Percentiles rank a stretch among this genome's conserved stretches.
Evolutionary conservation across 192 early-diverging fungal species (phyloP).

Genomic region (Rhizophagus clarus): DNA sequence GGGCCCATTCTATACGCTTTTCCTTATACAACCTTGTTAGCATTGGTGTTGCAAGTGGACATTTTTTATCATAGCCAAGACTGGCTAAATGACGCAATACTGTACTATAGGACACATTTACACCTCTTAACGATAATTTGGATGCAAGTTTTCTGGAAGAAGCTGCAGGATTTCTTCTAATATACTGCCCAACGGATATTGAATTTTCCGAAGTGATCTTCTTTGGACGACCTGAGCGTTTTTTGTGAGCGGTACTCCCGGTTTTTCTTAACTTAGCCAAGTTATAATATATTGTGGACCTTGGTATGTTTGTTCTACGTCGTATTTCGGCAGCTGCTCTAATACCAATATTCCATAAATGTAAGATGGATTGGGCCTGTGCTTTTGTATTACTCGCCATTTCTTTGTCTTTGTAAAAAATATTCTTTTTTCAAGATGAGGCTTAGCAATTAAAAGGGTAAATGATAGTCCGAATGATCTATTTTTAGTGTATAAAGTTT

Average conservation of each 20-base stretch:
- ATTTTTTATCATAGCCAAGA: too few species aligned
- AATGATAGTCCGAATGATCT: too few species aligned
- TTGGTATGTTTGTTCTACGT: constrained; percentile 9
- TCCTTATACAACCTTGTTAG: neutral
- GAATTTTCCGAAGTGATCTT: neutral
- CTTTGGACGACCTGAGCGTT: constrained; percentile 14
- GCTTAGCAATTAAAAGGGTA: too few species aligned
- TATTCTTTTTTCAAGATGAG: too few species aligned
- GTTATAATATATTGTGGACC: constrained; percentile 21
- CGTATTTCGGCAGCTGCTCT: neutral
- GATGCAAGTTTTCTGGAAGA: neutral
- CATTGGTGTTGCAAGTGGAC: neutral
- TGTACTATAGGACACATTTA: constrained; percentile 14
- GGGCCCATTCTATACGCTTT: constrained; percentile 8
- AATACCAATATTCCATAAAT: neutral
- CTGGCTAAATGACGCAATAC: neutral
- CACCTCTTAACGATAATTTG: constrained; percentile 9
- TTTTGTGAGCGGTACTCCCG: neutral
- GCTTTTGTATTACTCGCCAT: too few species aligned
- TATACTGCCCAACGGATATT: neutral
- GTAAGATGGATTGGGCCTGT: neutral
- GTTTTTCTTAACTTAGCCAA: neutral
- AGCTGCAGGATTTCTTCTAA: constrained; percentile 12
- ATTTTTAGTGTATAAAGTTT: too few species aligned
- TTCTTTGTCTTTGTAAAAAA: too few species aligned